A percentile compares a stretch with the other conserved stretches of the same genome.
phyloP scores from a whole-genome alignment of 257 asterid genomes.

The Petunia axillaris region DNA sequence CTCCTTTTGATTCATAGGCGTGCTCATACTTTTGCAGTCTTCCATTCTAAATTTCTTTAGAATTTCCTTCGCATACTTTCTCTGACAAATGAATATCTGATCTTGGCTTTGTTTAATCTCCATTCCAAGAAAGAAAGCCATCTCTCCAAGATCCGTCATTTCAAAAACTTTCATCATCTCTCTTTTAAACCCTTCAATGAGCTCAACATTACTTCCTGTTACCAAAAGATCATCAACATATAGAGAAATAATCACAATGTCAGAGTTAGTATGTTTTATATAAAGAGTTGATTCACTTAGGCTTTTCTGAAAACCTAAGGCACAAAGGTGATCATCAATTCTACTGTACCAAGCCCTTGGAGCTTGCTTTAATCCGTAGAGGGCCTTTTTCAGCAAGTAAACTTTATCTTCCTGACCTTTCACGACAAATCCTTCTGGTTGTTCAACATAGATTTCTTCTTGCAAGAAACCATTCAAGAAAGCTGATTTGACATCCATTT shows the following conservation, averaged over 20 bases:
- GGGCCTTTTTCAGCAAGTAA: constrained; percentile 11
- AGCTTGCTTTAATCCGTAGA: constrained; percentile 25
- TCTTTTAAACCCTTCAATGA: constrained; percentile 12
- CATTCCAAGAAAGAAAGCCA: too few relatives aligned
- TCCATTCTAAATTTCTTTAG: constrained; percentile 21
- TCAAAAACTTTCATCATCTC: constrained; percentile 21
- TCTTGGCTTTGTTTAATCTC: too few relatives aligned
- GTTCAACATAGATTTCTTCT: too few relatives aligned
- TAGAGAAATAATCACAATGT: neutral
- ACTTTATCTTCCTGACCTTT: neutral
- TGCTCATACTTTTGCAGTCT: constrained; percentile 6
- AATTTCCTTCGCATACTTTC: constrained; percentile 20
- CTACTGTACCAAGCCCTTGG: constrained; percentile 21
- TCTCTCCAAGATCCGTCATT: constrained; percentile 13
- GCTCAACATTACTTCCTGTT: neutral
- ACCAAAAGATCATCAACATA: constrained; percentile 30
- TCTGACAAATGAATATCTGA: constrained; percentile 17
- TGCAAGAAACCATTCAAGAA: too few relatives aligned
- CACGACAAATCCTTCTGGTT: neutral
- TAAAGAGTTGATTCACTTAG: constrained; percentile 1
- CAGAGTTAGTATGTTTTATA: neutral
- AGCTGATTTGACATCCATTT: too few relatives aligned
- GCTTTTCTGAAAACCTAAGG: constrained; percentile 16
- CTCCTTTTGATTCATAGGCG: constrained; percentile 22
- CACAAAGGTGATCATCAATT: constrained; percentile 5